A percentile compares a stretch with the other conserved stretches of the same genome.
Evolutionary conservation across 768 basidiomycete species (phyloP).

Genomic region (Panus rudis): DNA sequence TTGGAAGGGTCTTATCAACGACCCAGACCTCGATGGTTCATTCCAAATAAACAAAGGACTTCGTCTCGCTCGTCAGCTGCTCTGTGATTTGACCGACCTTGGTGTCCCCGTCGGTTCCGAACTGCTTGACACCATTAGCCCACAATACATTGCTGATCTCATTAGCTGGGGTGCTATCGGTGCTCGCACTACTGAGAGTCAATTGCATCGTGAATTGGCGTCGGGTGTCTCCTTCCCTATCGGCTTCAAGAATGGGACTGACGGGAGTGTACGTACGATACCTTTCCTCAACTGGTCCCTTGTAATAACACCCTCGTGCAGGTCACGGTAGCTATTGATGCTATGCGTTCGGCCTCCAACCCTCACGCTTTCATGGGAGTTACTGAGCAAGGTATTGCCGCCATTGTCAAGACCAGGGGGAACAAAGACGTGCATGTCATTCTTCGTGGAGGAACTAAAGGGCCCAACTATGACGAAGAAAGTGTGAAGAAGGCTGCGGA

Average conservation of each 20-base stretch:
- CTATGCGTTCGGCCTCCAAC: conserved; percentile 87
- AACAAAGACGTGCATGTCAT: conserved; percentile 88
- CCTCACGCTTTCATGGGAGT: conserved; percentile 97
- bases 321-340: conserved; percentile 89
- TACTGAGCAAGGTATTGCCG: conserved; percentile 81
- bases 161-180: conserved; percentile 95
- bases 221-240: conserved; percentile 97
- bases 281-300: neutral
- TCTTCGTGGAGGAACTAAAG: conserved; percentile 85
- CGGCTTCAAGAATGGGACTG: conserved; percentile 99
- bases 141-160: conserved; percentile 79
- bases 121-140: conserved; percentile 78
- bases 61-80: conserved; percentile 77
- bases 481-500: conserved; percentile 59
- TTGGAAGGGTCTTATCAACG: conserved; percentile 94
- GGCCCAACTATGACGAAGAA: conserved; percentile 81
- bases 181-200: conserved; percentile 94
- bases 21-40: conserved; percentile 91
- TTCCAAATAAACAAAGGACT: conserved; percentile 98
- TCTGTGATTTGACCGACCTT: conserved; percentile 83
- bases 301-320: conserved; percentile 5
- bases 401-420: conserved; percentile 79
- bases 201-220: conserved; percentile 94
- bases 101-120: conserved; percentile 95
- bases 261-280: conserved; percentile 55